These are phyloP conservation scores for Candida incommunis DNA, from an alignment of 805 yeast genomes.

Conservation along the genomic window DNA sequence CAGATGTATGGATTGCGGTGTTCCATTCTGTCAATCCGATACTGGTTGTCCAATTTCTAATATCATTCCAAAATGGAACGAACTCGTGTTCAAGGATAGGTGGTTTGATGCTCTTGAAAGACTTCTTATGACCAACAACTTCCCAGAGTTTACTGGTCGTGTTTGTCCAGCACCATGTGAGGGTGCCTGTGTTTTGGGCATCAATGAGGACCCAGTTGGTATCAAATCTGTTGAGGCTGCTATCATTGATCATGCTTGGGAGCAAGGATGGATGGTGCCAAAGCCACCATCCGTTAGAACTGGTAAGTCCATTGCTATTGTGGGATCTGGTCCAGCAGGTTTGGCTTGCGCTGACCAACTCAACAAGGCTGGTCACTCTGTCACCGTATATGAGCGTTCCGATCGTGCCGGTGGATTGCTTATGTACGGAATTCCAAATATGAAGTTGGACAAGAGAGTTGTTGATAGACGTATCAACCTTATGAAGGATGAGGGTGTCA, in stretches of 20 bases:
- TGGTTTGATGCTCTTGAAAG: conserved; percentile 92
- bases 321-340: conserved; percentile 98
- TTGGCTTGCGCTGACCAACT: conserved; percentile 94
- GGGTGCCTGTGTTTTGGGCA: conserved; percentile 90
- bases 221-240: conserved; percentile 93
- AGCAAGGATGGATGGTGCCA: conserved; percentile 92
- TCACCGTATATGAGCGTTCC: conserved; percentile 83
- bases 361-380: conserved; percentile 88
- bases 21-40: conserved; percentile 96
- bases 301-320: conserved; percentile 69
- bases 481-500: conserved; percentile 79
- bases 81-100: conserved; percentile 82
- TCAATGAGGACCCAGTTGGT: conserved; percentile 90
- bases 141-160: conserved; percentile 97
- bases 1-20: conserved; percentile 99
- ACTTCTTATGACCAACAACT: conserved; percentile 88
- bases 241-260: conserved; percentile 91
- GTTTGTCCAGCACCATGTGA: conserved; percentile 99
- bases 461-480: conserved; percentile 89
- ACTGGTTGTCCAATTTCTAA: conserved; percentile 97
- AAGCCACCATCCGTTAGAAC: conserved; percentile 66
- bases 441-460: conserved; percentile 88
- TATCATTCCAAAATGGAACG: conserved; percentile 96
- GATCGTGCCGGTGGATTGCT: conserved; percentile 94
- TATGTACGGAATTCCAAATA: conserved; percentile 99